Evolutionary conservation across 2,329 filamentous ascomycete genomes (phyloP).

Genomic region (Blastomyces silverae): DNA sequence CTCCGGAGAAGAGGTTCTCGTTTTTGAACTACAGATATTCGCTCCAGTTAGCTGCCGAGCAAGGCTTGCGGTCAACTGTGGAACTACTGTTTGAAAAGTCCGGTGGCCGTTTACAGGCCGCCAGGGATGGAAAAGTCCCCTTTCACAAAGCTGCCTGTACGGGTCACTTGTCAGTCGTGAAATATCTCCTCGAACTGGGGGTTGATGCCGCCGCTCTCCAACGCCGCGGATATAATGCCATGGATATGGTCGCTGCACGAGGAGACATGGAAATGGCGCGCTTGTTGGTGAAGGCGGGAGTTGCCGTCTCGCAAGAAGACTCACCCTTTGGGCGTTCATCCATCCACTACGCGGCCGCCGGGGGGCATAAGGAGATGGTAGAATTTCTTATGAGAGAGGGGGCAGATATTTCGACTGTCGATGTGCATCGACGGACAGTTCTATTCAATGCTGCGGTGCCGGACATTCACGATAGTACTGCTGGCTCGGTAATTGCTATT

Average conservation of each 20-base stretch:
- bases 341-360: conserved; percentile 9
- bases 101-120: neutral
- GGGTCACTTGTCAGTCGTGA: neutral
- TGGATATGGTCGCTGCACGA: conserved; percentile 2
- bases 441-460: conserved; percentile 1
- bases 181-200: neutral
- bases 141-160: conserved; percentile 5
- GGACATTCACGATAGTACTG: neutral
- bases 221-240: neutral
- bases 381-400: conserved; percentile 12
- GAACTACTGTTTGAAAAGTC: conserved; percentile 5
- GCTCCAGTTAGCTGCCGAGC: neutral
- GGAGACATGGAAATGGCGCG: conserved; percentile 3
- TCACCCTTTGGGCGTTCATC: conserved; percentile 2
- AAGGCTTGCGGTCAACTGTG: conserved; percentile 1
- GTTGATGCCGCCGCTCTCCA: neutral
- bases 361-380: conserved; percentile 5
- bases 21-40: conserved; percentile 5
- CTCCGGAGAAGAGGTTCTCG: neutral
- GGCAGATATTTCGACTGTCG: neutral
- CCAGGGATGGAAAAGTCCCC: neutral
- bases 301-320: neutral
- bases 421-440: conserved; percentile 1
- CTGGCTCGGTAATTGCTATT: neutral
- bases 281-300: neutral